phyloP scores from a whole-genome alignment of 78 protist species.

The Guillardia theta region DNA sequence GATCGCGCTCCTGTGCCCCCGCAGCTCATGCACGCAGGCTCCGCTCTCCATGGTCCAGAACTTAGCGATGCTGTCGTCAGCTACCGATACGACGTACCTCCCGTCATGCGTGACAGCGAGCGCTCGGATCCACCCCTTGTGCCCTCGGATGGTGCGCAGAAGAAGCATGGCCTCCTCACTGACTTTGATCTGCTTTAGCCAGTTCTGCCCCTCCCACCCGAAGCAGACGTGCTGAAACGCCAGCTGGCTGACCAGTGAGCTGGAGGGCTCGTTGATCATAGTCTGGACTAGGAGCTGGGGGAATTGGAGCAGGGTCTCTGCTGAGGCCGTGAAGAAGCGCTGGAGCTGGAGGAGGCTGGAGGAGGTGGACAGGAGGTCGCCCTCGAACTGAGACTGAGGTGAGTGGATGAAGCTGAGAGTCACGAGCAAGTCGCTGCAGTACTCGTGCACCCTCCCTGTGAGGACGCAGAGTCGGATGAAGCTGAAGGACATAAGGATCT shows the following conservation, averaged over 20 bases:
- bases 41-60: neutral
- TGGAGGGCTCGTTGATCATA: neutral
- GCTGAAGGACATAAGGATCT: neutral
- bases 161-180: neutral
- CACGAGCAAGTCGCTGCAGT: neutral
- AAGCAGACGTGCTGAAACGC: neutral
- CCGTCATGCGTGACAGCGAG: neutral
- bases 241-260: neutral
- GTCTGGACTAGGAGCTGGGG: neutral
- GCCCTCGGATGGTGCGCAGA: neutral
- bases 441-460: neutral
- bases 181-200: neutral
- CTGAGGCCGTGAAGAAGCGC: neutral
- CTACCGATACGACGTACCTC: neutral
- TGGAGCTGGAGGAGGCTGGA: neutral
- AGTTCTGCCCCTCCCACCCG: neutral
- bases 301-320: neutral
- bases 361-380: no score
- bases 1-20: neutral
- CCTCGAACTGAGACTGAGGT: no score
- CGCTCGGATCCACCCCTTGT: constrained; percentile 2
- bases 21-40: neutral
- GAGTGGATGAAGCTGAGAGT: no score
- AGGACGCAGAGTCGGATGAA: neutral
- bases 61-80: neutral